These are phyloP conservation scores for Yamadazyma dendronema DNA, from an alignment of 1,139 yeast genomes.

Conservation along the genomic window DNA sequence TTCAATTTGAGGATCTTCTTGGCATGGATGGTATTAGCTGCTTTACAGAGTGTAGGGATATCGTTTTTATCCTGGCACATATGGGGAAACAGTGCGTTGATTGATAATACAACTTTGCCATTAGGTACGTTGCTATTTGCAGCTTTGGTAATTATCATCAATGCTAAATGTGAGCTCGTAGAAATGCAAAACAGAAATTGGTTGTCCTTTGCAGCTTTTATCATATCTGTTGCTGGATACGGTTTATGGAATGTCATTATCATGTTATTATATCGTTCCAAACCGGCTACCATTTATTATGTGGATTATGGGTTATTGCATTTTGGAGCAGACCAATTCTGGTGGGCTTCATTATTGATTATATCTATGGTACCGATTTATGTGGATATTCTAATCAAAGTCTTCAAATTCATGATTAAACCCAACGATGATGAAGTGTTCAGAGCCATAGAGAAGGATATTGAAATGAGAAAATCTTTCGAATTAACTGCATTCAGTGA, in stretches of 20 bases:
- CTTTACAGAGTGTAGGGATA: conserved; percentile 68
- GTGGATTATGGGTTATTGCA: conserved; percentile 68
- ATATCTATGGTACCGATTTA: conserved; percentile 56
- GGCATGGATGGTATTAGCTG: conserved; percentile 77
- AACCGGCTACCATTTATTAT: conserved; percentile 63
- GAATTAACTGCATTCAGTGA: conserved; percentile 74
- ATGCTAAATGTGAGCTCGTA: conserved; percentile 72
- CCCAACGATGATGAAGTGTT: conserved; percentile 81
- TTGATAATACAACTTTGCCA: conserved; percentile 79
- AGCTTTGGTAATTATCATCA: conserved; percentile 67
- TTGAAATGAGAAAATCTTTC: conserved; percentile 62
- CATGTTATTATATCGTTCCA: conserved; percentile 62
- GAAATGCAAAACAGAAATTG: conserved; percentile 84
- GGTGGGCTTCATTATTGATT: conserved; percentile 79
- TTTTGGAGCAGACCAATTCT: conserved; percentile 76
- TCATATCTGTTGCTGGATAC: conserved; percentile 86
- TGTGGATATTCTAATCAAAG: conserved; percentile 63
- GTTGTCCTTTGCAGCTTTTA: conserved; percentile 65
- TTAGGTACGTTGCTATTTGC: conserved; percentile 76
- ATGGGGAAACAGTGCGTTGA: conserved; percentile 66
- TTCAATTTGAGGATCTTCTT: conserved; percentile 71
- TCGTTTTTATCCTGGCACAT: conserved; percentile 65
- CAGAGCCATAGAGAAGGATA: conserved; percentile 71
- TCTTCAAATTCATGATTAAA: conserved; percentile 51
- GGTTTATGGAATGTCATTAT: conserved; percentile 80